Base-by-base conservation (phyloP, 148 eudicot genomes). In the Vaccinium corymbosum region DNA sequence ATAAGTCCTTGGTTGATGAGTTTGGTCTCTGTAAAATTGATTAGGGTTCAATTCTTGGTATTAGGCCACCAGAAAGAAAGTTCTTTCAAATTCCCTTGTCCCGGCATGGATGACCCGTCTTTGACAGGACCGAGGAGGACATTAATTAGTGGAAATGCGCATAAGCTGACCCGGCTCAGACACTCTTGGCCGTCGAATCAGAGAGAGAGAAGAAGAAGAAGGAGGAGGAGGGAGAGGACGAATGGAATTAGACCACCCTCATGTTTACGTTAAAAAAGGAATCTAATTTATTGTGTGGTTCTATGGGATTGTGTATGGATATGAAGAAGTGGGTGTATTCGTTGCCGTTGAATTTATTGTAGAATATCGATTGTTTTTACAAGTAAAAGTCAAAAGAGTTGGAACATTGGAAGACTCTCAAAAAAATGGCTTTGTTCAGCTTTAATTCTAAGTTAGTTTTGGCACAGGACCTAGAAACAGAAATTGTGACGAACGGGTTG, bases 181-280 rank as follows among this genome's bases (percentile, higher is more conserved):
- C 46, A 42, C 46, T 42, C 46, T 42, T 42, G 46, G 5, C 46
- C 46, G 46, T 42, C 46, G 6, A 42, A 32, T 32, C 35, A 38
- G 22, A 79, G 82, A 16, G 11, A 74, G 78, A 74, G 27, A 35
- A 52, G 27, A 27, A 84, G 78, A 68, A 53, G 82, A 56, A 13
- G 42, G n/a, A 29, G 59, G 66, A 64, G 42, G 11, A 64, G 25
- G 38, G 79, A 27, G 53, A n/a, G 4, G 25, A 46, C 13, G 2
- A 10, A 7, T 3, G 51, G 15, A 17, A 46, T 19, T 11, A 42
- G 52, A 17, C 4, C 27, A 62, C 6, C 78, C 7, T 14, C 55
- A 20, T 76, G 79, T 49, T 48, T 76, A 48, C 55, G 55, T 48
- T 20, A 6, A 74, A 46, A 66, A 14, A 66, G 35, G 35, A 66